These are phyloP conservation scores for Theileria equi DNA, from an alignment of 169 alveolate genomes.

Conservation along the genomic window DNA sequence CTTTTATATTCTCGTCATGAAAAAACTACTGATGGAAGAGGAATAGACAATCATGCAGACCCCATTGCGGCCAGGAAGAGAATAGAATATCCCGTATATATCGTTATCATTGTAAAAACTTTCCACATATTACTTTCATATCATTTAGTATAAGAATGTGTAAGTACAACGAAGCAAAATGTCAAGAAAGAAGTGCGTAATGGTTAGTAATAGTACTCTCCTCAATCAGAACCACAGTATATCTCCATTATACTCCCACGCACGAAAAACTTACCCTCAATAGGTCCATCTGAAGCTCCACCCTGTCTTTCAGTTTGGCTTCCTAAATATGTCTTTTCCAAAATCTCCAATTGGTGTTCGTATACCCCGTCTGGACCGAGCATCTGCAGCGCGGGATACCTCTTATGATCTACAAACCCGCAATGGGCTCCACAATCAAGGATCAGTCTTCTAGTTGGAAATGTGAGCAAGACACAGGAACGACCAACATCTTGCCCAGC, in stretches of 20 bases:
- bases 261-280: constrained; percentile 22
- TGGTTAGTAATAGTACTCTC: too few relatives aligned
- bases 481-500: constrained; percentile 99
- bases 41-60: too few relatives aligned
- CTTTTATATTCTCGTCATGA: too few relatives aligned
- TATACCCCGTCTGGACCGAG: constrained; percentile 42
- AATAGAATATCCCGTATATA: too few relatives aligned
- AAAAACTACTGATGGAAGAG: too few relatives aligned
- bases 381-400: constrained; percentile 90
- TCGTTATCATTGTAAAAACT: too few relatives aligned
- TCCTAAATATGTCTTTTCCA: not conserved
- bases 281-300: constrained; percentile 17
- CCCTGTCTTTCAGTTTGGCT: not conserved
- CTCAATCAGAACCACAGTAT: not conserved
- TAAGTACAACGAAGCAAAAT: too few relatives aligned
- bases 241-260: constrained; percentile 11
- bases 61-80: too few relatives aligned
- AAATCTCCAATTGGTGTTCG: constrained; percentile 3
- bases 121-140: too few relatives aligned
- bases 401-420: constrained; percentile 90
- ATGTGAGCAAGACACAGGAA: constrained; percentile 90
- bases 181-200: too few relatives aligned
- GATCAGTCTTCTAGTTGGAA: constrained; percentile 89
- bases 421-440: constrained; percentile 97
- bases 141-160: too few relatives aligned